Conservation (phyloP, 805 yeast genomes). For the Candida odintsovae region DNA sequence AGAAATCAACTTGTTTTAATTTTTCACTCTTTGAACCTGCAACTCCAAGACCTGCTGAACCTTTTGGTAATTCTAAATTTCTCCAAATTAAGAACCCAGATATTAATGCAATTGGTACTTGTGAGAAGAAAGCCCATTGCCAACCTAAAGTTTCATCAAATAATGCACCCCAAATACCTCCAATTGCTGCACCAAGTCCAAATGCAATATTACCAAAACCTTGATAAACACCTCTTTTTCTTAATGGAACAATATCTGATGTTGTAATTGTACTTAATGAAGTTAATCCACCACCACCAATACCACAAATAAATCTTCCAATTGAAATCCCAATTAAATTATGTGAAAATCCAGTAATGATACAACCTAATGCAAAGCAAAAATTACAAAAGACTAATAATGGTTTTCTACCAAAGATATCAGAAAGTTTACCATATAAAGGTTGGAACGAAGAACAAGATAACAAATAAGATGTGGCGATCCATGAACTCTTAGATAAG, state of each 20-base stretch:
- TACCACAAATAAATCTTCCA: slow-evolving; percentile 70
- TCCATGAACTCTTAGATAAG: slow-evolving; percentile 59
- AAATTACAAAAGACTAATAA: slow-evolving; percentile 33
- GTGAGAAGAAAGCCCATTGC: slow-evolving; percentile 55
- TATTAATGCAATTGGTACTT: slow-evolving; percentile 44
- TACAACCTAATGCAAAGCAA: slow-evolving; percentile 38
- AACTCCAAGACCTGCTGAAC: slow-evolving; percentile 51
- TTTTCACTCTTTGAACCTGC: slow-evolving; percentile 37
- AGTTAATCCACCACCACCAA: slow-evolving; percentile 85
- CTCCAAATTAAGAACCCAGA: slow-evolving; percentile 34
- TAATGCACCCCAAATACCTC: slow-evolving; percentile 59
- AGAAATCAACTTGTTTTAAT: slow-evolving; percentile 55
- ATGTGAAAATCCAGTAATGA: slow-evolving; percentile 29
- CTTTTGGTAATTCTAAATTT: slow-evolving; percentile 35
- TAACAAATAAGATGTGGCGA: slow-evolving; percentile 57
- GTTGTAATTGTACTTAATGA: slow-evolving; percentile 65
- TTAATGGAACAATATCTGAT: slow-evolving; percentile 69
- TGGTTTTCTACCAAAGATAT: slow-evolving; percentile 55
- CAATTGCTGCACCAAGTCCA: slow-evolving; percentile 69
- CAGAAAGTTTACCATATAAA: slow-evolving; percentile 56
- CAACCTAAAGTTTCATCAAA: slow-evolving; percentile 52
- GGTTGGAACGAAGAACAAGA: slow-evolving; percentile 67
- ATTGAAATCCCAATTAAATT: slow-evolving; percentile 28
- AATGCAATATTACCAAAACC: slow-evolving; percentile 71
- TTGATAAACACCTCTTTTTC: slow-evolving; percentile 74